phyloP scores from a whole-genome alignment of 1,284 basidiomycete species.

The Ustilago curta region DNA sequence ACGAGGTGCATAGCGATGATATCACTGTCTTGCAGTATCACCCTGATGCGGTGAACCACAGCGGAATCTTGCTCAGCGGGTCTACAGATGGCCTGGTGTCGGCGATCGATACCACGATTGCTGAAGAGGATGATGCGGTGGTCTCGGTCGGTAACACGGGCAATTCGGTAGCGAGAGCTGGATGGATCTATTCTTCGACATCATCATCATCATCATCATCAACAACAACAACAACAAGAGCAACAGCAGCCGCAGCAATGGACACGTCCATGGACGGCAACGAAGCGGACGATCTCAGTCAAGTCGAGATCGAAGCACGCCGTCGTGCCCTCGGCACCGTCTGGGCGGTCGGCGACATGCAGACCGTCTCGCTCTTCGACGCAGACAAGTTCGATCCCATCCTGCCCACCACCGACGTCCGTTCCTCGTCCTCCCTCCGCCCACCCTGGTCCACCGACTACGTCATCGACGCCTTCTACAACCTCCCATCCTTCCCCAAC shows the following conservation, averaged over 20 bases:
- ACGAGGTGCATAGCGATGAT: constrained; percentile 67
- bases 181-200: constrained; percentile 50
- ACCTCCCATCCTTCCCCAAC: constrained; percentile 33
- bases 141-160: constrained; percentile 64
- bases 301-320: constrained; percentile 39
- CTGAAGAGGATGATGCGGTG: constrained; percentile 67
- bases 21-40: constrained; percentile 62
- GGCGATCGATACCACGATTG: constrained; percentile 56
- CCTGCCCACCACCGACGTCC: constrained; percentile 43
- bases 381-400: constrained; percentile 63
- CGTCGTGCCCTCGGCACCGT: constrained; percentile 54
- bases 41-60: constrained; percentile 35
- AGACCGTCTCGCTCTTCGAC: constrained; percentile 64
- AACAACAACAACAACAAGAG: not conserved
- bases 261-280: constrained; percentile 30
- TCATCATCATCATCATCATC: constrained; percentile 7
- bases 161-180: constrained; percentile 59
- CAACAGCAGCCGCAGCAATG: constrained; percentile 14
- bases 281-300: constrained; percentile 33
- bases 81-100: constrained; percentile 65
- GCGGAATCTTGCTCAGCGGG: constrained; percentile 58
- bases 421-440: constrained; percentile 48
- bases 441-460: constrained; percentile 66
- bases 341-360: constrained; percentile 67
- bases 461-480: constrained; percentile 57